phyloP scores from a whole-genome alignment of 2,329 filamentous ascomycete species.

The Ophiostoma australiae region DNA sequence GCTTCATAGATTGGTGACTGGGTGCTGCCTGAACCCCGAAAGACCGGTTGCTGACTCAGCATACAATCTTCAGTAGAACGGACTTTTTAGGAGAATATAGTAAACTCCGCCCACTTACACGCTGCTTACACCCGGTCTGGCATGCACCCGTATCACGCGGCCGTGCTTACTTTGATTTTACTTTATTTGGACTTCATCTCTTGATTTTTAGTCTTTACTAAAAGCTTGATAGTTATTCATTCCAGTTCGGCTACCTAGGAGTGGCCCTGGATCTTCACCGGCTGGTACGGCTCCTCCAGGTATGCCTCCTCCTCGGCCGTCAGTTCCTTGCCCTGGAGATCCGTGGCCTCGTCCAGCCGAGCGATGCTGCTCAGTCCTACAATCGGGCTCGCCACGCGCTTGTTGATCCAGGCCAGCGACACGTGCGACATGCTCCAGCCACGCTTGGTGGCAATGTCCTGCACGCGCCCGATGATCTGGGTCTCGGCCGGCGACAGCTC shows the following conservation, averaged over 20 bases:
- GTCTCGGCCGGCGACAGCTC: conserved; percentile 29
- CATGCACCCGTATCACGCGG: background rate
- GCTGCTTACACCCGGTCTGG: background rate
- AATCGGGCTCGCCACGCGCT: conserved; percentile 53
- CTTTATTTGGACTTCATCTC: background rate
- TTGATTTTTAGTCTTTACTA: too few species aligned
- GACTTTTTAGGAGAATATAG: background rate
- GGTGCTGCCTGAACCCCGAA: background rate
- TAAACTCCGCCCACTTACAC: conserved; percentile 2
- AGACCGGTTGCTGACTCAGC: background rate
- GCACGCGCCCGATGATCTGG: conserved; percentile 28
- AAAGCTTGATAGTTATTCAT: too few species aligned
- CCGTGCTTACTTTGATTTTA: background rate
- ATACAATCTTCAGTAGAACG: background rate
- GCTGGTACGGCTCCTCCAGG: conserved; percentile 57
- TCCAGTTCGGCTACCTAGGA: background rate
- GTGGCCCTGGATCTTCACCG: conserved; percentile 44
- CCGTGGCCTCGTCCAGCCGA: conserved; percentile 58
- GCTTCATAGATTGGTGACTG: background rate
- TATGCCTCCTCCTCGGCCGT: conserved; percentile 56
- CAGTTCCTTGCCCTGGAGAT: conserved; percentile 43
- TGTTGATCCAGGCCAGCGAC: conserved; percentile 58
- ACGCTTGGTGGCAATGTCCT: conserved; percentile 26
- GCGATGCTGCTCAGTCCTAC: conserved; percentile 55
- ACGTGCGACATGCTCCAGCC: conserved; percentile 42